Conservation (phyloP, 495 filamentous ascomycete genomes). For the Usnea hakonensis region DNA sequence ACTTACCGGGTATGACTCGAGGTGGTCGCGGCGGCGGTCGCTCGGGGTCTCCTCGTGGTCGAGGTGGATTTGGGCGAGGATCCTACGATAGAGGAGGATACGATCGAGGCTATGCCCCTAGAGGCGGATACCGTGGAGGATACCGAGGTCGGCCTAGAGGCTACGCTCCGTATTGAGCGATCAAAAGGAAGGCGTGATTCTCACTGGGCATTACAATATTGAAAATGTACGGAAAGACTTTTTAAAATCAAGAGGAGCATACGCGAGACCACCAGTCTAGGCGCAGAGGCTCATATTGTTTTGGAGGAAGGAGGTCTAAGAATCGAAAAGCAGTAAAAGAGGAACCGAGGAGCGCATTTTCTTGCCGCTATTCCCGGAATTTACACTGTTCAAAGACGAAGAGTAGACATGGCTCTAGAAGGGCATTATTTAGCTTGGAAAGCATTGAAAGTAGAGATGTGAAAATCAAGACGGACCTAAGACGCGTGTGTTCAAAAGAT, state of each 20-base stretch:
- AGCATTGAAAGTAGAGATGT: too few relatives aligned
- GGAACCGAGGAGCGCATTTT: background rate
- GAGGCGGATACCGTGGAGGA: slow-evolving; percentile 74
- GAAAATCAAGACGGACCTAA: too few relatives aligned
- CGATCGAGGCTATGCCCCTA: slow-evolving; percentile 50
- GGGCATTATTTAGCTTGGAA: background rate
- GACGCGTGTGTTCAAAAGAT: background rate
- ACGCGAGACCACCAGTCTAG: background rate
- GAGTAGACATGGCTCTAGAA: background rate
- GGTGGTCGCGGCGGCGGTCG: slow-evolving; percentile 59
- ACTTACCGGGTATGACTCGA: slow-evolving; percentile 87
- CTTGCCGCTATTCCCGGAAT: background rate
- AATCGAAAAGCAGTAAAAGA: background rate
- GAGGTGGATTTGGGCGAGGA: slow-evolving; percentile 47
- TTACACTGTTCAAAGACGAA: too few relatives aligned
- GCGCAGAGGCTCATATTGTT: background rate
- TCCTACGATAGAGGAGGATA: slow-evolving; percentile 49
- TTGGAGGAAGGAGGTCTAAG: background rate
- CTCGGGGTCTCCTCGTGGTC: slow-evolving; percentile 33
- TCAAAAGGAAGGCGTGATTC: background rate
- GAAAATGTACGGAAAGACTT: background rate
- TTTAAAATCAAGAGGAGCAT: too few relatives aligned
- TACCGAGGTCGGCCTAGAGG: slow-evolving; percentile 69
- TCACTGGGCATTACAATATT: background rate
- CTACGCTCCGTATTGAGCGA: slow-evolving; percentile 68